A percentile compares a stretch with the other conserved stretches of the same genome.
Conservation (phyloP, 2,329 filamentous ascomycete species). For the Fusarium acutatum region DNA sequence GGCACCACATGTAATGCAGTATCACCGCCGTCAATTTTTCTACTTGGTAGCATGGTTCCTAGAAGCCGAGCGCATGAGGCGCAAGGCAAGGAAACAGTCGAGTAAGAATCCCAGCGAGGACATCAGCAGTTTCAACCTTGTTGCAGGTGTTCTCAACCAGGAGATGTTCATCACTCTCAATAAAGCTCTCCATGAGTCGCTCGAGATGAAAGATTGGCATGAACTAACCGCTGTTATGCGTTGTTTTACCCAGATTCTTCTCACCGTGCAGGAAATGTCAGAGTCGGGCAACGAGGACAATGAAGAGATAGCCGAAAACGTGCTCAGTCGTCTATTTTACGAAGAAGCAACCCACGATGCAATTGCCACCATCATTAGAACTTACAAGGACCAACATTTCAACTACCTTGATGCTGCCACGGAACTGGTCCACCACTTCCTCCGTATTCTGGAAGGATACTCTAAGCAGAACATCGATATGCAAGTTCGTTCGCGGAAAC, state of each 20-base stretch:
- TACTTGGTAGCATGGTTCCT: slow-evolving; percentile 95
- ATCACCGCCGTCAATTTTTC: slow-evolving; percentile 87
- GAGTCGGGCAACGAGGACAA: slow-evolving; percentile 88
- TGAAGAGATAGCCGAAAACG: slow-evolving; percentile 97
- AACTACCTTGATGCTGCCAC: slow-evolving; percentile 93
- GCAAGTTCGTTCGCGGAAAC: slow-evolving; percentile 85
- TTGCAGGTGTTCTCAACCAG: slow-evolving; percentile 91
- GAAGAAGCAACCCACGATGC: slow-evolving; percentile 94
- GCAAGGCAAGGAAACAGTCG: slow-evolving; percentile 64
- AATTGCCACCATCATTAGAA: slow-evolving; percentile 79
- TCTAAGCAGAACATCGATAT: slow-evolving; percentile 95
- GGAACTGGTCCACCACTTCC: slow-evolving; percentile 88
- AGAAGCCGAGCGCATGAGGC: slow-evolving; percentile 80
- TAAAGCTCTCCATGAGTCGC: slow-evolving; percentile 78
- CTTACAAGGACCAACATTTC: slow-evolving; percentile 94
- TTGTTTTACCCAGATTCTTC: slow-evolving; percentile 92
- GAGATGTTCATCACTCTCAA: slow-evolving; percentile 93
- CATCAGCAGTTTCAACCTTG: slow-evolving; percentile 81
- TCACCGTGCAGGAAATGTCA: slow-evolving; percentile 93
- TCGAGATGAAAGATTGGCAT: slow-evolving; percentile 86
- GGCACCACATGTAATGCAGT: slow-evolving; percentile 78
- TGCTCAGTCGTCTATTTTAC: slow-evolving; percentile 96
- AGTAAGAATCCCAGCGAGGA: slow-evolving; percentile 59
- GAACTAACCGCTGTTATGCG: slow-evolving; percentile 89
- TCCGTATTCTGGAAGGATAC: slow-evolving; percentile 90